Evolutionary conservation across 2,329 filamentous ascomycete genomes (phyloP), one percentile per base, ranked within the genome.

Genomic region (Thielaviopsis euricoi): DNA sequence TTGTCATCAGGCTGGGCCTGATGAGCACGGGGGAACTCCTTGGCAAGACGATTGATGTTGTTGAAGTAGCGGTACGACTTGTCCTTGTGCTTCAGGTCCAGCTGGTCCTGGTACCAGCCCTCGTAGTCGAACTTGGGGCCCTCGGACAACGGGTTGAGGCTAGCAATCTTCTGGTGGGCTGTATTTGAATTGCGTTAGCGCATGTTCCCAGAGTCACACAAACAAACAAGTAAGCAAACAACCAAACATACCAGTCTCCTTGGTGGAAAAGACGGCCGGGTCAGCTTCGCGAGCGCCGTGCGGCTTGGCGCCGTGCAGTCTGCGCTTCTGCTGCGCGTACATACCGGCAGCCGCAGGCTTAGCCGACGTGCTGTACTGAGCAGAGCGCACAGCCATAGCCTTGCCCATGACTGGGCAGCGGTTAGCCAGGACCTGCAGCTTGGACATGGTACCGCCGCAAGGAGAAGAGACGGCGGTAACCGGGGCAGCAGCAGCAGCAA

Each of bases 11-110:
- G 80, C 60, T 78, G 82, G 17, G 87, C 80, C 78, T 94, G 95
- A 71, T 98, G 93, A 52, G 93, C 93, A 63, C 87, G 87, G 29
- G 93, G 93, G 62, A 98, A 98, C 63, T 97, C 89, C 74, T 93
- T 88, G 64, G 93, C 93, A 61, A 98, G 79, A 40, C 93, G 89
- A 69, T 98, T 98, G 82, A 98, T 98, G 77, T 98, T 98, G 79
- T 98, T 98, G 78, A 98, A 98, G 76, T 97, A 97, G 68, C 93
- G 88, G 76, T 98, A 98, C 56, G 90, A 96, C 76, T 96, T 97
- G 79, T 98, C 93, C 78, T 95, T 90, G 79, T 95, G 93, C 76
- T 98, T 98, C 81, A 96, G 97, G 66, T 96, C 89, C 64, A 98
- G 74, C 71, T 98, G 91, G 61, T 75, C 75, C 63, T 84, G 74